phyloP scores from a whole-genome alignment of 345 rosid genomes.

The Salix arbutifolia region DNA sequence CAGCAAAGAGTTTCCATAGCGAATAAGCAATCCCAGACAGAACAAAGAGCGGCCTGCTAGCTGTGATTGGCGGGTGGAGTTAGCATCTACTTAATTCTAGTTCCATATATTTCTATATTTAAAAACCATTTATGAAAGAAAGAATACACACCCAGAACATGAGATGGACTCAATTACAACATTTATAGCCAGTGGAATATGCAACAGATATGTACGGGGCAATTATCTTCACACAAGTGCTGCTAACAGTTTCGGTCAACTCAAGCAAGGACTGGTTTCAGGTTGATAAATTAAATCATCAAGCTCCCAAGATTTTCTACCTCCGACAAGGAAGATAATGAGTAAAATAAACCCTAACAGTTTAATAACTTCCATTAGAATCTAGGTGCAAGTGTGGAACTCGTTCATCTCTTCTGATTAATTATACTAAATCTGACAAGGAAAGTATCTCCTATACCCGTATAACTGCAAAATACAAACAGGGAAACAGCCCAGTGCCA shows the following conservation, averaged over 20 bases:
- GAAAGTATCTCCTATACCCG: neutral
- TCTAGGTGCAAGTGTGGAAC: neutral
- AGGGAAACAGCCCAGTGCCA: too few species aligned
- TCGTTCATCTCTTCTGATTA: neutral
- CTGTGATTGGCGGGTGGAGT: slow-evolving; percentile 33
- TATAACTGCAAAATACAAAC: too few species aligned
- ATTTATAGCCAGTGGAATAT: neutral
- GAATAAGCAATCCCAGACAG: slow-evolving; percentile 94
- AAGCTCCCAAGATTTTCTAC: neutral
- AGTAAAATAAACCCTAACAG: neutral
- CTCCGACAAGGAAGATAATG: neutral
- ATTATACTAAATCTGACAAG: neutral
- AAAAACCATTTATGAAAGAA: neutral
- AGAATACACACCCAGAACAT: neutral
- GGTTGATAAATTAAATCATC: neutral
- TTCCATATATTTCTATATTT: neutral
- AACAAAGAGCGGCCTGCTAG: slow-evolving; percentile 85
- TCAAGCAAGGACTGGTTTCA: neutral
- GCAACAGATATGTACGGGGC: neutral
- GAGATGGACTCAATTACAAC: neutral
- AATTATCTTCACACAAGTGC: neutral
- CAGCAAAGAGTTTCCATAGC: slow-evolving; percentile 80
- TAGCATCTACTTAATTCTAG: neutral
- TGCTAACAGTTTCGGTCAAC: neutral
- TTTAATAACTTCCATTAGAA: neutral